Base-by-base conservation (phyloP, 371 early-diverging fungal genomes). In the Haplosporangium sp. region DNA sequence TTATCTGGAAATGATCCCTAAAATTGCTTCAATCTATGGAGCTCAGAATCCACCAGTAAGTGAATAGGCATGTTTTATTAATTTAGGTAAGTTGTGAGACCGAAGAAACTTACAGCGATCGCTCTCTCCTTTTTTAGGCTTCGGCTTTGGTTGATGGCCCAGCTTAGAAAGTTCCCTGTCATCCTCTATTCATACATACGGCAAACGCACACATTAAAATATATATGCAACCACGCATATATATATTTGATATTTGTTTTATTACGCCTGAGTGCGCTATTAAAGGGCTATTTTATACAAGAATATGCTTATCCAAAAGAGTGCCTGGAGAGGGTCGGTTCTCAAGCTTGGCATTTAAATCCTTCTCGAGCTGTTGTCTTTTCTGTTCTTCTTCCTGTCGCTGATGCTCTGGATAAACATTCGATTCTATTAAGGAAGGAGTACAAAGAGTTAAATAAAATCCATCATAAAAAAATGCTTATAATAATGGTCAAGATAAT, bases 251-350 rank as follows among this genome's bases (percentile, higher is more conserved):
- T 27, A 27, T 27, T 27, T 27, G 27, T 27, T 27, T 27, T 27
- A 27, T 27, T 27, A 27, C 27, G 27, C 27, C 27, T 27, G 27
- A 27, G 44, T 44, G 44, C 44, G 44, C 8, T 15, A 48, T 48
- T 2, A 50, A n/a, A 15, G n/a, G 17, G 50, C 58, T 55, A 34
- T 35, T 35, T 61, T 62, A 62, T 9, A 42, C 45, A 8, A 92
- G 74, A 65, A 94, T 93, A 20, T 91, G 88, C 27, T 86, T 85
- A 56, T 92, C 85, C 13, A 84, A 73, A 19, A 93, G 86, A 47
- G 86, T 85, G 11, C 86, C 86, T 2, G 83, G 71, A 35, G 87
- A 74, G 2, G 93, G 94, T 38, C 93, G 85, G 38, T 89, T 85
- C 42, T 86, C 83, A 8, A 94, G 84, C 69, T 90, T 91, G 47